Evolutionary conservation across 352 stramenopile species (phyloP), one percentile per base, ranked within the genome.

Genomic region (Thraustotheca clavata): DNA sequence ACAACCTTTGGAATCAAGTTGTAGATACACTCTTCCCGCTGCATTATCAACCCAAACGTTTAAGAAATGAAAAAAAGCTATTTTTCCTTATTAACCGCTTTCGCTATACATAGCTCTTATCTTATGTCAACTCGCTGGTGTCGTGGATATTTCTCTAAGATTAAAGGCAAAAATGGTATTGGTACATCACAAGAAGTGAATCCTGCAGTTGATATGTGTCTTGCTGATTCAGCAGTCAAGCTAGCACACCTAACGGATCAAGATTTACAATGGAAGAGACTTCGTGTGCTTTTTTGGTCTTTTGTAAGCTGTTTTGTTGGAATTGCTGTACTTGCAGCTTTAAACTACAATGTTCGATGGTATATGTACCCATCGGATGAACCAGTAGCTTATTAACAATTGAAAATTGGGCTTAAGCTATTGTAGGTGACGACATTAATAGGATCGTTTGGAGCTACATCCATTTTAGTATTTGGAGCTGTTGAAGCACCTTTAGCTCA

Each of bases 11-110:
- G 87, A 62, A 97, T 93, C 50, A 96, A 76, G 73, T 96, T 96
- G 74, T 91, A 96, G 71, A 97, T 97, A 73, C 83, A 89, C 69
- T 91, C 83, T 33, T 91, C 82, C n/a, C 82, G 78, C 70, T 88
- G 81, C 81, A 88, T 88, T n/a, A n/a, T n/a, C n/a, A n/a, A n/a
- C n/a, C n/a, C n/a, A n/a, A n/a, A n/a, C n/a, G n/a, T n/a, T n/a
- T n/a, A n/a, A n/a, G n/a, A n/a, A n/a, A n/a, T n/a, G n/a, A n/a
- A n/a, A n/a, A n/a, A n/a, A n/a, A n/a, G n/a, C n/a, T n/a, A n/a
- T n/a, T n/a, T n/a, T n/a, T n/a, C n/a, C n/a, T n/a, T n/a, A n/a
- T n/a, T n/a, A n/a, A n/a, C n/a, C n/a, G n/a, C n/a, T n/a, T n/a
- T n/a, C n/a, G n/a, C n/a, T n/a, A n/a, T n/a, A n/a, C n/a, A n/a